A percentile compares a stretch with the other conserved stretches of the same genome.
Conservation (phyloP, 441 rosid species). For the Pelargonium cotyledonis region DNA sequence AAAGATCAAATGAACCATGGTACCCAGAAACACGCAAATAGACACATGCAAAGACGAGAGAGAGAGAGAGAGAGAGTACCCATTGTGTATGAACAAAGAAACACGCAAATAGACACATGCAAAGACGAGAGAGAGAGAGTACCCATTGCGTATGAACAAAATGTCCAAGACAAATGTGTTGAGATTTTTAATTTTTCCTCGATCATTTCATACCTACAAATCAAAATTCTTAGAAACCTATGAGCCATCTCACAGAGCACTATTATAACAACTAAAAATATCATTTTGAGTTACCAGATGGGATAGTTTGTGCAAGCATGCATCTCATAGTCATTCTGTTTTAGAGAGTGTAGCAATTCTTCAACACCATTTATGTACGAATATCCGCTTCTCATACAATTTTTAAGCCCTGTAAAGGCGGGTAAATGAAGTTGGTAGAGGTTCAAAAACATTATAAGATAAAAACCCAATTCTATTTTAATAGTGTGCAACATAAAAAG, state of each 20-base stretch:
- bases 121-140: conserved; percentile 6
- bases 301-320: conserved; percentile 94
- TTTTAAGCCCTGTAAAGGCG: conserved; percentile 54
- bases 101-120: no score
- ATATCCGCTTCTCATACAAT: conserved; percentile 61
- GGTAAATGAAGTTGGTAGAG: conserved; percentile 2
- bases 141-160: conserved; percentile 75
- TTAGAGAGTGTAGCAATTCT: conserved; percentile 53
- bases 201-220: conserved; percentile 59
- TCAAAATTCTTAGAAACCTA: conserved; percentile 7
- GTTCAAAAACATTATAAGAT: neutral
- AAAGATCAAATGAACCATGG: no score
- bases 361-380: conserved; percentile 68
- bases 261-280: conserved; percentile 1
- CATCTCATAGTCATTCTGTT: conserved; percentile 59
- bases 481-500: no score
- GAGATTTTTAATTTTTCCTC: conserved; percentile 74
- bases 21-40: no score
- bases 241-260: conserved; percentile 14
- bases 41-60: no score
- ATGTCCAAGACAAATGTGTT: conserved; percentile 75
- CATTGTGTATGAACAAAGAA: conserved; percentile 54
- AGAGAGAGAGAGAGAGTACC: conserved; percentile 33
- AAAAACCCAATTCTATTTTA: neutral
- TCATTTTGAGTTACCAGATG: conserved; percentile 44